Evolutionary conservation across 2,329 filamentous ascomycete genomes (phyloP), one percentile per base, ranked within the genome.

Genomic region (Alternaria triticimaculans): DNA sequence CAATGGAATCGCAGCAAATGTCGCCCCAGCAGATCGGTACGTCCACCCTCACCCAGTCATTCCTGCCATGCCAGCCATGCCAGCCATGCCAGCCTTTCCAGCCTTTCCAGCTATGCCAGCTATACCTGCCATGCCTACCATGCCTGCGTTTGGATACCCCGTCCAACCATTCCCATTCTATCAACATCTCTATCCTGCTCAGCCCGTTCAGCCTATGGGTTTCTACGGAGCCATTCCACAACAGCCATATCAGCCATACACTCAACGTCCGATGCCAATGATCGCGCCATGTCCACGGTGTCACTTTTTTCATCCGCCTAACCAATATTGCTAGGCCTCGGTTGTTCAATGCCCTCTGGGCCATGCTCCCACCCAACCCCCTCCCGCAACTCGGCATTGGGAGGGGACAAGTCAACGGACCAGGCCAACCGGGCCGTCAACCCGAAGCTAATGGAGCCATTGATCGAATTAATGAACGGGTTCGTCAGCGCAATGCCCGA

Each of bases 1-100:
- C 50, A 50, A 45, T 25, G 51, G 26, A 18, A 50, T 23, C 18
- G 53, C 56, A 26, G 21, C 18, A 5, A 44, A 23, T 25, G 55
- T 44, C 43, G 14, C 12, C 41, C 65, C 45, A 49, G 60, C 46
- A 50, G 30, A 21, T 60, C 65, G 66, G 69, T 70, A 71, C 30
- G 69, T 70, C 64, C 50, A 44, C 6, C 58, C 55, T 46, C 45
- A 55, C 18, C 49, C 55, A 48, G 37, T 15, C 18, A 12, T 25
- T 1, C 37, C 54, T 4, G 55, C 55, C 25, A 21, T 48, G 41
- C 58, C 46, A 3, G 33, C 33, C 33, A 5, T 37, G 4, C 33
- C 33, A n/a, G 33, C 33, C 1, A n/a, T 37, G 15, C 33, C 33
- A 37, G 33, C 15, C 15, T n/a, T 37, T n/a, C 33, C 33, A 37